Evolutionary conservation across 371 early-diverging fungal genomes (phyloP).

Genomic region (Mortierella sp.): DNA sequence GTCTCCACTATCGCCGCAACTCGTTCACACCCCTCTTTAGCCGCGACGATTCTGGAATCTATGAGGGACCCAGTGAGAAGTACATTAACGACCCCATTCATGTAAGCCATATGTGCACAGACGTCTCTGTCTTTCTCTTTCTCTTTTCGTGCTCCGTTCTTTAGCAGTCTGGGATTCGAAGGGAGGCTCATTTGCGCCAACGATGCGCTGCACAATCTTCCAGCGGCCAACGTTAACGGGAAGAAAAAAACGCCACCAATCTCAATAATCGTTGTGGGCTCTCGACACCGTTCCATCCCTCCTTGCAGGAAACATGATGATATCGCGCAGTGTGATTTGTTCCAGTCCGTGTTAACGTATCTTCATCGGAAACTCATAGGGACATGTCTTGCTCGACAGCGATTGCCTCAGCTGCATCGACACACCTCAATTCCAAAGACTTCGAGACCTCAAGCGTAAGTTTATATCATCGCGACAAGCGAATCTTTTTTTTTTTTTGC

Average conservation of each 20-base stretch:
- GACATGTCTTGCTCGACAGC: constrained; percentile 81
- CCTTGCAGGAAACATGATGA: too few species aligned
- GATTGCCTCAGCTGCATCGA: constrained; percentile 84
- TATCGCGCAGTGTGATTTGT: too few species aligned
- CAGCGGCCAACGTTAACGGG: not conserved
- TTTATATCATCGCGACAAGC: not conserved
- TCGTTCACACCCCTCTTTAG: constrained; percentile 43
- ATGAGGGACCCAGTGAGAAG: constrained; percentile 47
- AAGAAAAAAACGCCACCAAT: constrained; percentile 7
- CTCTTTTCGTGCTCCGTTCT: constrained; percentile 1
- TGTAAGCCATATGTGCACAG: constrained; percentile 35
- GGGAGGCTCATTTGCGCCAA: too few species aligned
- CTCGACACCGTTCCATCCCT: not conserved
- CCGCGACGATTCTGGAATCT: constrained; percentile 38
- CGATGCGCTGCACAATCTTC: too few species aligned
- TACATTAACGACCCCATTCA: constrained; percentile 71
- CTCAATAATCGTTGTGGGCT: not conserved
- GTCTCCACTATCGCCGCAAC: constrained; percentile 26
- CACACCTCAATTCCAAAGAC: constrained; percentile 93
- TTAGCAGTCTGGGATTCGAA: not conserved
- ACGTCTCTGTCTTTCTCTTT: constrained; percentile 1
- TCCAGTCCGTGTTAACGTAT: too few species aligned
- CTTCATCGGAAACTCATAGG: constrained; percentile 62
- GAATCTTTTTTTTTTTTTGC: not conserved
- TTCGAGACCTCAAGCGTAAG: constrained; percentile 86